Evolutionary conservation across 495 filamentous ascomycete genomes (phyloP).

Genomic region (Penicillium lividum): DNA sequence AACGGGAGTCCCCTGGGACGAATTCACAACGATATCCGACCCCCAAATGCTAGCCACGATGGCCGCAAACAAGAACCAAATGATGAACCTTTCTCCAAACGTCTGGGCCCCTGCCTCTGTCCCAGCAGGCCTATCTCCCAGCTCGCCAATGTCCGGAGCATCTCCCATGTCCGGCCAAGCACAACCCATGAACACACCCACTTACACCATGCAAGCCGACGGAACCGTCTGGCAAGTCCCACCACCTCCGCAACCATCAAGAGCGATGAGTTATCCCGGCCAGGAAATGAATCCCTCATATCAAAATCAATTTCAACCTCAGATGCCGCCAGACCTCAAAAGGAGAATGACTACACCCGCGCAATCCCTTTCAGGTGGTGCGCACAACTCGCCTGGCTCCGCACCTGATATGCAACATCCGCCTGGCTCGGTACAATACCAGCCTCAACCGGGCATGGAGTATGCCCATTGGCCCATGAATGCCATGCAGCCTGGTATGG

Average conservation of each 20-base stretch:
- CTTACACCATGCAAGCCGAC: slow-evolving; percentile 42
- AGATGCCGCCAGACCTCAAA: slow-evolving; percentile 43
- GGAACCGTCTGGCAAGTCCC: slow-evolving; percentile 44
- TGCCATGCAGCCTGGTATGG: slow-evolving; percentile 34
- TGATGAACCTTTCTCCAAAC: slow-evolving; percentile 40
- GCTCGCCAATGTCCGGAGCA: slow-evolving; percentile 33
- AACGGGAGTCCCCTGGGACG: slow-evolving; percentile 40
- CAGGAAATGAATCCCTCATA: slow-evolving; percentile 37
- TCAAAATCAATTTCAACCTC: slow-evolving; percentile 32
- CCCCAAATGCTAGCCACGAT: slow-evolving; percentile 41
- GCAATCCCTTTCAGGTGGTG: slow-evolving; percentile 26
- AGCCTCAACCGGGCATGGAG: slow-evolving; percentile 36
- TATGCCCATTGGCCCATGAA: slow-evolving; percentile 42
- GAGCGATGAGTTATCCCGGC: slow-evolving; percentile 44
- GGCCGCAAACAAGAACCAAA: slow-evolving; percentile 35
- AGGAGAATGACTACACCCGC: slow-evolving; percentile 47
- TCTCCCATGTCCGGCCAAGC: slow-evolving; percentile 38
- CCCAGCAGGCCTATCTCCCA: slow-evolving; percentile 28
- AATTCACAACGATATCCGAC: slow-evolving; percentile 46
- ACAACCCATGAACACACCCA: slow-evolving; percentile 33
- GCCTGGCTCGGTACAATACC: slow-evolving; percentile 36
- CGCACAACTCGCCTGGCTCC: slow-evolving; percentile 33
- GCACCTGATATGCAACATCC: slow-evolving; percentile 33
- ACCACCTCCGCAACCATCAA: slow-evolving; percentile 25
- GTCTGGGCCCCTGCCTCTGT: slow-evolving; percentile 34